Evolutionary conservation across 345 rosid species (phyloP).

Genomic region (Theobroma cacao): DNA sequence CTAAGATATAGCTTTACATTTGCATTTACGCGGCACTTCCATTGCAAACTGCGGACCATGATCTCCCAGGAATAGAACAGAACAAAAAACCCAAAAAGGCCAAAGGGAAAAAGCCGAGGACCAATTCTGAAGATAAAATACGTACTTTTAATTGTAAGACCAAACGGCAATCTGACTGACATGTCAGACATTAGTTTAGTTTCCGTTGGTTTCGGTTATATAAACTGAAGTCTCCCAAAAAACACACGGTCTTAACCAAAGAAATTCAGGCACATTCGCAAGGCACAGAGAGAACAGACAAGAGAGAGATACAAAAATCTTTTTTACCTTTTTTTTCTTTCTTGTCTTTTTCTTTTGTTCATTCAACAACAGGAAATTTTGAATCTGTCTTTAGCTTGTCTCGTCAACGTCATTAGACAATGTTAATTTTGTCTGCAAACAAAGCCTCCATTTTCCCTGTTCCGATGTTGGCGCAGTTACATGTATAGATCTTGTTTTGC

Average conservation of each 20-base stretch:
- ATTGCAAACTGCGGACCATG: background rate
- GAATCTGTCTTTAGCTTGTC: background rate
- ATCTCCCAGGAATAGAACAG: background rate
- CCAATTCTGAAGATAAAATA: background rate
- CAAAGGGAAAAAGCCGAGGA: no score
- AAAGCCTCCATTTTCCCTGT: background rate
- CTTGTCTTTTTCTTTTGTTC: background rate
- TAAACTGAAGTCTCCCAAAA: background rate
- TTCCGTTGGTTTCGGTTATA: background rate
- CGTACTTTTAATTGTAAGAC: background rate
- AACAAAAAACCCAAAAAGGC: background rate
- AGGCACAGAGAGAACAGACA: no score
- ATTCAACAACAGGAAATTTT: background rate
- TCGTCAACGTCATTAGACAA: background rate
- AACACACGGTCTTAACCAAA: constrained; percentile 9
- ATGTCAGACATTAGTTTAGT: background rate
- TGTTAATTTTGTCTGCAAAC: background rate
- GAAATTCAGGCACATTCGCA: background rate
- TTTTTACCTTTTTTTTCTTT: background rate
- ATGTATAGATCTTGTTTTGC: constrained; percentile 6
- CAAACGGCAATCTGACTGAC: background rate
- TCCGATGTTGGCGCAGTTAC: background rate
- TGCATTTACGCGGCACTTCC: background rate
- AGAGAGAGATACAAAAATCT: background rate
- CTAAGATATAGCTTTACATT: background rate